A percentile compares a stretch with the other conserved stretches of the same genome.
Evolutionary conservation across 768 basidiomycete species (phyloP).

Genomic region (Nevesoporus exiguus): DNA sequence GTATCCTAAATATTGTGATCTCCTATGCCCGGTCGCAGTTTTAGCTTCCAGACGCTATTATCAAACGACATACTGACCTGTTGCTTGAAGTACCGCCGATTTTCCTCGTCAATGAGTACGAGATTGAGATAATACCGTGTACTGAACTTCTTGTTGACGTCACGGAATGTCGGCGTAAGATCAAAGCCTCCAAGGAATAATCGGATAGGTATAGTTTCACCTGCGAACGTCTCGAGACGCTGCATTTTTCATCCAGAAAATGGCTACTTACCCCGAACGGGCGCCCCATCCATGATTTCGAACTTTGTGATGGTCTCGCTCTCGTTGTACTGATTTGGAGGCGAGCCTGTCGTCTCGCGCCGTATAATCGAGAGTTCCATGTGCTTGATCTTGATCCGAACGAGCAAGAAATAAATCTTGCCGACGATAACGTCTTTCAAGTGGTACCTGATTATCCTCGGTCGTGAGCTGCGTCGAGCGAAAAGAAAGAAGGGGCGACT

Average conservation of each 20-base stretch:
- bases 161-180: slow-evolving; percentile 96
- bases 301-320: slow-evolving; percentile 99
- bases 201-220: slow-evolving; percentile 97
- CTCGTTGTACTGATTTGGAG: slow-evolving; percentile 99
- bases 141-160: slow-evolving; percentile 99
- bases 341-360: slow-evolving; percentile 93
- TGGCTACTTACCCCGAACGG: slow-evolving; percentile 72
- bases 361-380: slow-evolving; percentile 99
- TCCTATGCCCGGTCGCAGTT: slow-evolving; percentile 42
- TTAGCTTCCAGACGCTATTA: not conserved
- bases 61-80: slow-evolving; percentile 50
- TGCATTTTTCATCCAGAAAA: not conserved
- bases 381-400: slow-evolving; percentile 99
- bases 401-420: slow-evolving; percentile 98
- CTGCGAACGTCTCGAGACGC: slow-evolving; percentile 36
- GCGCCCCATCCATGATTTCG: slow-evolving; percentile 98
- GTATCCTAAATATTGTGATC: slow-evolving; percentile 89
- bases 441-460: slow-evolving; percentile 68
- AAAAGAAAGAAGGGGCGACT: slow-evolving; percentile 27
- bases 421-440: slow-evolving; percentile 98
- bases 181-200: slow-evolving; percentile 98
- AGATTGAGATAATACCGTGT: slow-evolving; percentile 96
- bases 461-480: slow-evolving; percentile 2
- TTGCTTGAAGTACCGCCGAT: slow-evolving; percentile 96
- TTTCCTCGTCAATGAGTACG: slow-evolving; percentile 97